Conservation (phyloP, 1,139 yeast genomes). For the Blastobotrys aristatus region DNA sequence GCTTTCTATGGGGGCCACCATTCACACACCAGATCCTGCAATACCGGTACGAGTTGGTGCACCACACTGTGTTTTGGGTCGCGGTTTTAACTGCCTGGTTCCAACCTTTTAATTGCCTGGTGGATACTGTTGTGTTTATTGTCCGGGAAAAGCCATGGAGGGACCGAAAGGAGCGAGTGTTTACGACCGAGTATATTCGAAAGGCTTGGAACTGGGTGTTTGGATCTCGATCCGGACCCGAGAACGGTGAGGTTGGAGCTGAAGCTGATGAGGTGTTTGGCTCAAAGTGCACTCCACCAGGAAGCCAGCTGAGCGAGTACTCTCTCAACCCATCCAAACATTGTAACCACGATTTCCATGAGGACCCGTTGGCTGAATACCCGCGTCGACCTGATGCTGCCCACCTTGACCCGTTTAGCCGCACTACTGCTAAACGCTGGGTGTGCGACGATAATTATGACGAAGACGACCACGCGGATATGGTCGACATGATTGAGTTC, state of each 20-base stretch:
- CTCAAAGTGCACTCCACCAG: too few species aligned
- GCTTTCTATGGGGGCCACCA: constrained; percentile 77
- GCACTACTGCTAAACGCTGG: constrained; percentile 11
- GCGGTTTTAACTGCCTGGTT: constrained; percentile 64
- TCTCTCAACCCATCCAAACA: too few species aligned
- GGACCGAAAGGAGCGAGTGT: constrained; percentile 31
- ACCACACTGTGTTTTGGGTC: constrained; percentile 53
- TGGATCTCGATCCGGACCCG: too few species aligned
- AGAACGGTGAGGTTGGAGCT: background rate
- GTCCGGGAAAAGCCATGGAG: constrained; percentile 78
- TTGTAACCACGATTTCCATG: too few species aligned
- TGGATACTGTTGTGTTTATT: constrained; percentile 71
- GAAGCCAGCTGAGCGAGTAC: too few species aligned
- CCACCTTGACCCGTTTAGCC: constrained; percentile 11
- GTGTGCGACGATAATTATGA: constrained; percentile 5
- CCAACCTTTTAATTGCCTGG: constrained; percentile 76
- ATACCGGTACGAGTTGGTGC: constrained; percentile 41
- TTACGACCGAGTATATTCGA: constrained; percentile 22
- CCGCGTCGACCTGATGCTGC: background rate
- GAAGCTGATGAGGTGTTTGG: too few species aligned
- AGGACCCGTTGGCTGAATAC: too few species aligned
- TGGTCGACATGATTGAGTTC: constrained; percentile 22
- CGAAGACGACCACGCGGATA: constrained; percentile 9
- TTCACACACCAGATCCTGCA: constrained; percentile 65
- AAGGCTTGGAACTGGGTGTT: background rate